A percentile compares a stretch with the other conserved stretches of the same genome.
These are phyloP conservation scores for Rossbeevera mucosa DNA, from an alignment of 768 basidiomycete genomes.

Conservation along the genomic window DNA sequence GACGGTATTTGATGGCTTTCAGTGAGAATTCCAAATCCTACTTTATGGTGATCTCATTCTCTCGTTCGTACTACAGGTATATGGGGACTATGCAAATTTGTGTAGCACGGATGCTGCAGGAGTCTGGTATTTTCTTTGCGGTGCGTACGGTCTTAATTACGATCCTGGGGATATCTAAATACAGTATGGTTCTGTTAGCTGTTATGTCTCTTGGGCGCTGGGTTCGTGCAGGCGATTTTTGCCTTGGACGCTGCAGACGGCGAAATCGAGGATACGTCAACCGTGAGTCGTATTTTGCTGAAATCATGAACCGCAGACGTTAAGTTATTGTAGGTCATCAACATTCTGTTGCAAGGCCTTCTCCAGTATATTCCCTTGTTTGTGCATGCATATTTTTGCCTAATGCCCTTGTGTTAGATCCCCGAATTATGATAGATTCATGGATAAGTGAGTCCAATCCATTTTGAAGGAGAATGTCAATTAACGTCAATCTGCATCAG, in stretches of 20 bases:
- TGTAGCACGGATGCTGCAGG: slow-evolving; percentile 86
- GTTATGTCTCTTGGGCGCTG: slow-evolving; percentile 74
- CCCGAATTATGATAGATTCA: slow-evolving; percentile 61
- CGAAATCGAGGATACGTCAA: slow-evolving; percentile 45
- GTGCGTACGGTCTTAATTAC: slow-evolving; percentile 37
- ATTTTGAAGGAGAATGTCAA: not conserved
- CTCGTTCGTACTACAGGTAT: slow-evolving; percentile 43
- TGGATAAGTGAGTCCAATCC: slow-evolving; percentile 36
- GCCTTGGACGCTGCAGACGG: slow-evolving; percentile 92
- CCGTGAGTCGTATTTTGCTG: slow-evolving; percentile 35
- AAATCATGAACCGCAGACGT: not conserved
- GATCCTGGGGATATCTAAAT: not conserved
- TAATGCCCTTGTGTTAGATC: slow-evolving; percentile 37
- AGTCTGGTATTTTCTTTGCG: slow-evolving; percentile 90
- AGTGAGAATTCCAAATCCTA: slow-evolving; percentile 38
- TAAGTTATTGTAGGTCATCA: slow-evolving; percentile 46
- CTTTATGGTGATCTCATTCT: not conserved
- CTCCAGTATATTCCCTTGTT: slow-evolving; percentile 50
- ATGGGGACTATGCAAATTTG: slow-evolving; percentile 95
- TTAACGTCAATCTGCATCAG: slow-evolving; percentile 25
- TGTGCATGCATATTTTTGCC: not conserved
- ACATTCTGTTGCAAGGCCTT: slow-evolving; percentile 73
- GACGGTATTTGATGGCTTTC: slow-evolving; percentile 77
- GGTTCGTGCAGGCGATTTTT: slow-evolving; percentile 83
- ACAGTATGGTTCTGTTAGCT: slow-evolving; percentile 41